Conservation (phyloP, 352 stramenopile species). For the Thraustochytrium striatum region DNA sequence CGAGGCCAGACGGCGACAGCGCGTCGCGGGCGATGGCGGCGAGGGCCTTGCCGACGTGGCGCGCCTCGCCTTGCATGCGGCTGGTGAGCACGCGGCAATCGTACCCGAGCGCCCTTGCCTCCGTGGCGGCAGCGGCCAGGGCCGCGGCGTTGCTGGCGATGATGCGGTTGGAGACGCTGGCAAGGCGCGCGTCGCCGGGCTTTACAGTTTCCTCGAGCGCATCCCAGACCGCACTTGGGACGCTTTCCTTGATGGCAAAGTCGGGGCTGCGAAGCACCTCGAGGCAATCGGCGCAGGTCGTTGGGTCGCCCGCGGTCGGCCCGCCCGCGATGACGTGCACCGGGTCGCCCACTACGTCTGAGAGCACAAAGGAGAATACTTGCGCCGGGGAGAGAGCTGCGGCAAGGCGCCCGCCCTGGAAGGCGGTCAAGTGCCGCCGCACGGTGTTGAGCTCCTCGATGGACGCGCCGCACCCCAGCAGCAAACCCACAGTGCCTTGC, state of each 20-base stretch:
- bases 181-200: neutral
- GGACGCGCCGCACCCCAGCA: constrained; percentile 51
- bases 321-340: constrained; percentile 52
- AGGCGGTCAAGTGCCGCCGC: constrained; percentile 48
- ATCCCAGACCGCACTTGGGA: constrained; percentile 17
- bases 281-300: constrained; percentile 50
- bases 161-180: neutral
- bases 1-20: neutral
- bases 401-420: constrained; percentile 52
- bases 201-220: constrained; percentile 9
- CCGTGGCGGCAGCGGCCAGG: constrained; percentile 13
- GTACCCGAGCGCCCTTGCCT: constrained; percentile 20
- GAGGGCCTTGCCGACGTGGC: neutral
- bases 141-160: constrained; percentile 38
- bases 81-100: constrained; percentile 15
- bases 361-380: constrained; percentile 52
- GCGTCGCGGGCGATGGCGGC: constrained; percentile 4
- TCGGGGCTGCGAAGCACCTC: constrained; percentile 33
- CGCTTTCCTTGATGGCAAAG: constrained; percentile 41
- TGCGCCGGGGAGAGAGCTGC: neutral
- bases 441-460: constrained; percentile 56
- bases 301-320: constrained; percentile 51
- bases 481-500: constrained; percentile 44
- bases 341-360: constrained; percentile 53
- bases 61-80: constrained; percentile 39